These are phyloP conservation scores for Eucalyptus globulus DNA, from an alignment of 345 rosid species.

Conservation along the genomic window DNA sequence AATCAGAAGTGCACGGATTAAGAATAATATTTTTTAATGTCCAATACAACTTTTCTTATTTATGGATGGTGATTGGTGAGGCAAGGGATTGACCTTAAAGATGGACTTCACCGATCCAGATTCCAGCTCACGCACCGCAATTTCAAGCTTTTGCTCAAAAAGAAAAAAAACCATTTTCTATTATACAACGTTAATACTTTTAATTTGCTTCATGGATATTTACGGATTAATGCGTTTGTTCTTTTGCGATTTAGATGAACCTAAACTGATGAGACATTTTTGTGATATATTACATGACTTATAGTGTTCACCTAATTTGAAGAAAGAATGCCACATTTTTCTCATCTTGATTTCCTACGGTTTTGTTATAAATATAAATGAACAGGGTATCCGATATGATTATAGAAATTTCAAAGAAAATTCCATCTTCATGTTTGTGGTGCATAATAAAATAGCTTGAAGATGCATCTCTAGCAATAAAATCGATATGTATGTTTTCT, in stretches of 20 bases:
- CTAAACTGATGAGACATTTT: not conserved
- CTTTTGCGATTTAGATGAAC: not conserved
- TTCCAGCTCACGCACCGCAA: not conserved
- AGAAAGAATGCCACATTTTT: not conserved
- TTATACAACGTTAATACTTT: not conserved
- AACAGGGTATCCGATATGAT: not conserved
- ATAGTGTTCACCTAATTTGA: not conserved
- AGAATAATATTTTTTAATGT: not conserved
- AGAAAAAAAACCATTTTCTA: not conserved
- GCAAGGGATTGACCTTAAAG: not conserved
- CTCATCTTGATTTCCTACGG: not conserved
- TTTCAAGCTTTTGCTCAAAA: not conserved
- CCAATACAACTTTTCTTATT: not conserved
- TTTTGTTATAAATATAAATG: not conserved
- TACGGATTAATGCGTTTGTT: not conserved
- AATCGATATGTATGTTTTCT: not conserved
- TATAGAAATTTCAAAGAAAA: not conserved
- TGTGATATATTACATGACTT: not conserved
- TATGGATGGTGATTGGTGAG: not conserved
- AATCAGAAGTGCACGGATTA: not conserved
- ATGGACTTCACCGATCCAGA: not conserved
- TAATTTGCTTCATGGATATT: not conserved
- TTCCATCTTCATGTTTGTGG: not conserved
- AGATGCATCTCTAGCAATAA: not conserved
- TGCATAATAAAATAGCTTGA: not conserved